Base-by-base conservation (phyloP, 129 eudicot genomes). In the Chrysanthemum seticuspe region DNA sequence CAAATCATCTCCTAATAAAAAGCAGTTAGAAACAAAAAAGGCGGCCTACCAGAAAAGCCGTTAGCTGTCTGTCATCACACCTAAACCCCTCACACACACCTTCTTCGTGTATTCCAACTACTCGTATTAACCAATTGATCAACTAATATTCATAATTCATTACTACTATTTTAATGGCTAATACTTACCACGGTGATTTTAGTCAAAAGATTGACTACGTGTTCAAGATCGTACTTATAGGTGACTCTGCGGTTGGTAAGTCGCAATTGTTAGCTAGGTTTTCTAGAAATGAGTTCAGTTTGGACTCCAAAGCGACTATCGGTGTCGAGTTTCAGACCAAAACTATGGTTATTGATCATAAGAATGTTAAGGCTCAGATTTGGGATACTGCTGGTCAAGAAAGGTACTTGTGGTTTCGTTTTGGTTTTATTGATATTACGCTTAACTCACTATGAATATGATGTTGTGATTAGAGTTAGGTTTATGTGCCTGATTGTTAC, bases 331-430 rank as follows among this genome's bases (percentile, higher is more conserved):
- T 88, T 40, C 91, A 85, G 76, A 86, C 91, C 11, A 77, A 82
- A 53, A 88, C 96, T 61, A 55, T 88, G 27, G 74, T 62, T 1
- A 74, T 88, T 68, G 89, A 88, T 81, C 89, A 81, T 51, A 85
- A 85, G 82, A 83, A 81, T 49, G 72, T 88, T 72, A 88, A 88
- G 84, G 96, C 96, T 65, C 96, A 88, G 87, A 88, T 88, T 80
- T 88, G 96, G 91, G 96, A 88, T 66, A 88, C 96, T 21, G 91
- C 91, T 48, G 96, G 96, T 67, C 96, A 88, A 72, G 96, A 88
- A 65, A 83, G 96, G 96, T 88, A 27, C 27, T 64, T 63, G 13
- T 5, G 6, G 23, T 10, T 40, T 15, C 27, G 2, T 25, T 25
- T 25, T 1, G 27, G 27, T 19, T 19, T 19, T 19, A 19, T 19